phyloP scores from a whole-genome alignment of 2,329 filamentous ascomycete species.

The Phoma sp. region DNA sequence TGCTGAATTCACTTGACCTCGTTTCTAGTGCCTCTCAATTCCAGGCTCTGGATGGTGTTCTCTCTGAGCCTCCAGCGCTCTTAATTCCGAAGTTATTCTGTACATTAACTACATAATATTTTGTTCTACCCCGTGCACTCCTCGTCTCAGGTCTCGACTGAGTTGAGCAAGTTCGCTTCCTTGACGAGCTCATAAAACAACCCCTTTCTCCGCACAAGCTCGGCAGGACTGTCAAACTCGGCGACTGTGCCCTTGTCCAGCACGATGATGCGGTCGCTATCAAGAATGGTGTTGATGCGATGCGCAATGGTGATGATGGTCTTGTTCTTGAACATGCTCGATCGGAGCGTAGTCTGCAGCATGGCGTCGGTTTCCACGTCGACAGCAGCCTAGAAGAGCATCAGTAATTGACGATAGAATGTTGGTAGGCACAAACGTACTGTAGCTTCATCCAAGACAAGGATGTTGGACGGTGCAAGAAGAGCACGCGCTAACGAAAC shows the following conservation, averaged over 20 bases:
- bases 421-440: conserved; percentile 58
- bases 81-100: no score
- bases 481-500: conserved; percentile 92
- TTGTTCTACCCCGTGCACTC: background rate
- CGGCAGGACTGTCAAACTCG: conserved; percentile 87
- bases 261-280: conserved; percentile 88
- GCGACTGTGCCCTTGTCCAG: conserved; percentile 88
- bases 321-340: conserved; percentile 78
- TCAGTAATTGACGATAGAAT: conserved; percentile 1
- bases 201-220: conserved; percentile 76
- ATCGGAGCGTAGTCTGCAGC: conserved; percentile 68
- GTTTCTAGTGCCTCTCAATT: background rate
- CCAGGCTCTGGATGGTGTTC: no score
- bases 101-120: background rate
- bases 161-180: conserved; percentile 76
- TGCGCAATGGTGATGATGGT: conserved; percentile 99
- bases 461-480: conserved; percentile 93
- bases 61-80: background rate
- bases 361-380: conserved; percentile 72
- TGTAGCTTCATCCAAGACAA: conserved; percentile 96
- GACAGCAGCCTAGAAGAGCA: conserved; percentile 62
- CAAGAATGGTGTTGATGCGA: conserved; percentile 95
- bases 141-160: conserved; percentile 19
- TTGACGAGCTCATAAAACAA: conserved; percentile 89
- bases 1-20: background rate